Evolutionary conservation across 2,329 filamentous ascomycete genomes (phyloP), one percentile per base, ranked within the genome.

Genomic region (Penicillium verrucosum): DNA sequence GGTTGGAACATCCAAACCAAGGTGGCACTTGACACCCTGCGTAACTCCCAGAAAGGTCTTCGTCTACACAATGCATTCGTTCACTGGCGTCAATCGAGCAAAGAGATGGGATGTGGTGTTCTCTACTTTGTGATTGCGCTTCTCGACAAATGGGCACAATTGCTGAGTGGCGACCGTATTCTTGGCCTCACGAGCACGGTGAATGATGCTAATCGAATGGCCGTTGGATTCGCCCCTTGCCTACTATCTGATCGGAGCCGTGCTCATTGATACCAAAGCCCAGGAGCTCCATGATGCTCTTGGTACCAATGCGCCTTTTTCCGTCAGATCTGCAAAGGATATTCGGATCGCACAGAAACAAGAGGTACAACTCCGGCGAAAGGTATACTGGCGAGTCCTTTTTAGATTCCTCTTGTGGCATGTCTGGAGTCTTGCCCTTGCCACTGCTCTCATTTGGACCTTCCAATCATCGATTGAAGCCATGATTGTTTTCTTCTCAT

Each of bases 1-100:
- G 80, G 79, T 2, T 84, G 82, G 82, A 83, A 83, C 54, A 77
- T 83, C n/a, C 80, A 82, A 62, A 78, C 78, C 0, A 81, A 82
- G 63, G 81, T 82, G 2, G 82, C 80, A 9, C 68, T 82, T 23
- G 78, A 82, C 59, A 81, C 77, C 27, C 74, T 84, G 61, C 77
- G 77, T 38, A 80, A 80, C 56, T 77, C 80, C 3, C 80, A 83
- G 57, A 82, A 82, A 60, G 82, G 81, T 2, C 78, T 84, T 16
- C 74, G 78, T 27, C 72, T 83, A 16, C 82, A 84, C 67, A 84
- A 81, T 60, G 79, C 80, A 2, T 84, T 84, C 62, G 79, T 83
- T 27, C 81, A 83, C 58, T 84, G 81, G 80, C 78, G 82, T n/a
- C 81, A 81, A 57, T 80, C 81, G 6, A 80, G 79, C 37, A 75